Base-by-base conservation (phyloP, 2,329 filamentous ascomycete genomes). In the Trichoderma brevicompactum region DNA sequence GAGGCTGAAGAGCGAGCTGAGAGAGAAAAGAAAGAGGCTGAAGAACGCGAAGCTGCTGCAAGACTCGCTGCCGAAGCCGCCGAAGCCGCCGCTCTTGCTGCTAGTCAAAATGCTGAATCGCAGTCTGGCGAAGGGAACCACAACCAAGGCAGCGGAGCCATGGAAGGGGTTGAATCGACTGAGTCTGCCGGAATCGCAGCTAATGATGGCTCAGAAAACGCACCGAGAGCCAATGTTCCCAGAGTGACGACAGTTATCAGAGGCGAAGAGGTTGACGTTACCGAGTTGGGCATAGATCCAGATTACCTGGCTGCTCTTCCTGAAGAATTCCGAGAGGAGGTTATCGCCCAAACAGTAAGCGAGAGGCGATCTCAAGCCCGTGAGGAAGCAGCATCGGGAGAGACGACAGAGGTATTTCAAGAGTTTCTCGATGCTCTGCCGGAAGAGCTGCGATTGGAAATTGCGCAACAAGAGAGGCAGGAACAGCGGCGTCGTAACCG, bases 221-320 rank as follows among this genome's bases (percentile, higher is more conserved):
- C 65, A 5, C 43, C 65, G 10, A 53, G 65, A 15, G 67, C 70
- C 8, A 69, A 75, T 19, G 73, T 74, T 32, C 74, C 76, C 2
- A 89, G 94, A 54, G 85, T 96, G 36, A 89, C 89, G 71, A 96
- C 92, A 15, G 94, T 86, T 2, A 93, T 99, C 62, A 84, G 94
- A 67, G 94, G 94, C 32, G 90, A 91, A 68, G 89, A 95, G 72
- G 87, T 96, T 61, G 95, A 99, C 75, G 95, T 99, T 55, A 99
- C 95, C 0, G 92, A 92, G 67, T 84, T 99, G 68, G 94, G 94
- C 55, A 98, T 99, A 71, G 95, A 99, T 74, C 87, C 91, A 15
- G 94, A 96, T 65, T 99, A 97, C 77, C 86, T 99, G 7, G 92
- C 95, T 66, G 96, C 94, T n/a, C 81, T 99, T n/a, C 95, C 95